These are phyloP conservation scores for Tricholoma sp. DNA, from an alignment of 768 basidiomycete genomes.

Conservation along the genomic window DNA sequence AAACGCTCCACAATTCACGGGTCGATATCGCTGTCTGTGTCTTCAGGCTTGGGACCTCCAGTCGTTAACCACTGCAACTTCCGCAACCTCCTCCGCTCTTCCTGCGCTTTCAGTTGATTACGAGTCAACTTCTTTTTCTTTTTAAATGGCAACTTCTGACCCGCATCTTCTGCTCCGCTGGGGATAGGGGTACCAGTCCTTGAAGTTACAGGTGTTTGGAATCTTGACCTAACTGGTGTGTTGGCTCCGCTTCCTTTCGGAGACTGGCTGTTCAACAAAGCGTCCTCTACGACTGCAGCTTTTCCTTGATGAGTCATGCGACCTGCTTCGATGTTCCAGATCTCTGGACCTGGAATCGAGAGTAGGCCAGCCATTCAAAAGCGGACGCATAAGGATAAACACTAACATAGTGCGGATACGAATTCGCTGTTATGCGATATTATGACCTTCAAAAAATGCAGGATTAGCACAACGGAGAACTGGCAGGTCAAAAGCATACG, in stretches of 20 bases:
- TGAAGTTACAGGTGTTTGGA: conserved; percentile 68
- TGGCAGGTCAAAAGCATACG: conserved; percentile 33
- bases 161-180: conserved; percentile 66
- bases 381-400: conserved; percentile 6
- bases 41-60: conserved; percentile 80
- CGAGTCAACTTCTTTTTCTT: conserved; percentile 93
- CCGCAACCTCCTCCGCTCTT: conserved; percentile 75
- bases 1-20: conserved; percentile 6
- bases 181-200: conserved; percentile 68
- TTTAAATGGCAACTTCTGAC: conserved; percentile 36
- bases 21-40: conserved; percentile 61
- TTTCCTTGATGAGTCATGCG: conserved; percentile 87
- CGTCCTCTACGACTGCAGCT: conserved; percentile 77
- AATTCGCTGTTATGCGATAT: conserved; percentile 96
- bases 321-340: conserved; percentile 90
- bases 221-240: conserved; percentile 66
- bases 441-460: conserved; percentile 56
- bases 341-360: conserved; percentile 65
- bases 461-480: background rate
- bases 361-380: conserved; percentile 3
- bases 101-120: conserved; percentile 84
- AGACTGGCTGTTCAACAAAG: conserved; percentile 65
- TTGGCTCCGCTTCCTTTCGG: conserved; percentile 66
- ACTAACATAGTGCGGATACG: conserved; percentile 74
- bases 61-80: conserved; percentile 80